These are phyloP conservation scores for Thozetella sp. DNA, from an alignment of 495 filamentous ascomycete species.

Conservation along the genomic window DNA sequence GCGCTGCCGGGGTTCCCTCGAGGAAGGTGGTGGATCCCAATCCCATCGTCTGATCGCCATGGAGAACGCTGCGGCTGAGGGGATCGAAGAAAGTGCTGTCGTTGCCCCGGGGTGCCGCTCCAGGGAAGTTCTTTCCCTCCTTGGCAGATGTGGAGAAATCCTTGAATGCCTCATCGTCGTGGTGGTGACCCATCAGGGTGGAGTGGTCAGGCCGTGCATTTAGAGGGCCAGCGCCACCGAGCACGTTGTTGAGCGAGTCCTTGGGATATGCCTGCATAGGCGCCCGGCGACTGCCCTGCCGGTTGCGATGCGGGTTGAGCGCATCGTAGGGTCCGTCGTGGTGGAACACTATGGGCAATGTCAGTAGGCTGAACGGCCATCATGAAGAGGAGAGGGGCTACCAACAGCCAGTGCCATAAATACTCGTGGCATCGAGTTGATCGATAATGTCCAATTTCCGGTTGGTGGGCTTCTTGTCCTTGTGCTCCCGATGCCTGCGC, in stretches of 20 bases:
- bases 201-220: constrained; percentile 82
- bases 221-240: constrained; percentile 86
- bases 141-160: constrained; percentile 60
- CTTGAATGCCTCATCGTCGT: constrained; percentile 78
- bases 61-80: constrained; percentile 65
- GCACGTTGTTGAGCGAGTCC: constrained; percentile 85
- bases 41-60: constrained; percentile 82
- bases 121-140: constrained; percentile 12
- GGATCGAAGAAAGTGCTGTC: constrained; percentile 54
- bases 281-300: constrained; percentile 77
- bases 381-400: constrained; percentile 17
- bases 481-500: constrained; percentile 62
- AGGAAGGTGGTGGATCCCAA: constrained; percentile 95
- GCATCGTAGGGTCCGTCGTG: constrained; percentile 99
- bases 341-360: constrained; percentile 75
- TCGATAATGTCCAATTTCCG: constrained; percentile 91
- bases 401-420: constrained; percentile 93
- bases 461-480: constrained; percentile 56
- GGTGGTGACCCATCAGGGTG: constrained; percentile 74
- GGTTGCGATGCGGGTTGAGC: constrained; percentile 93
- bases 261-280: constrained; percentile 97
- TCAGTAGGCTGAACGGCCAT: not conserved
- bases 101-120: constrained; percentile 13
- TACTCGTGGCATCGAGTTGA: constrained; percentile 94
- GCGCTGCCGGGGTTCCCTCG: constrained; percentile 89